phyloP scores from a whole-genome alignment of 1,284 basidiomycete genomes.

The Pyrrhoderma noxium region DNA sequence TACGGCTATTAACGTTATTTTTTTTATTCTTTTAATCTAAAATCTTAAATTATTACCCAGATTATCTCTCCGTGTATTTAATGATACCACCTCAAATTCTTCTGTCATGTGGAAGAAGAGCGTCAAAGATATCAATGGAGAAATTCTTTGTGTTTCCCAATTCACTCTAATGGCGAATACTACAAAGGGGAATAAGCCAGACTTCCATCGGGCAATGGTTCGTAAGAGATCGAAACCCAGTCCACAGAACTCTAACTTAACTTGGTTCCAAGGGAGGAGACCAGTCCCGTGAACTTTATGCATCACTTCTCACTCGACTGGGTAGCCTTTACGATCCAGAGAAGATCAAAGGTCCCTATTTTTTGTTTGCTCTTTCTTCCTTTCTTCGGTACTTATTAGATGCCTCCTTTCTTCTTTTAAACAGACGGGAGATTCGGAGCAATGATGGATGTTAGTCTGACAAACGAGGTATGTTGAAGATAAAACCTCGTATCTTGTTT shows the following conservation, averaged over 20 bases:
- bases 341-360: conserved; percentile 64
- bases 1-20: conserved; percentile 1
- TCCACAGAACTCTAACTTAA: conserved; percentile 2
- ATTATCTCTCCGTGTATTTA: conserved; percentile 66
- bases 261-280: conserved; percentile 7
- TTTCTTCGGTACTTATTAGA: conserved; percentile 5
- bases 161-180: conserved; percentile 89
- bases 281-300: conserved; percentile 64
- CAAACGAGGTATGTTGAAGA: conserved; percentile 62
- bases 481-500: conserved; percentile 8
- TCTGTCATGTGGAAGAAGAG: conserved; percentile 74
- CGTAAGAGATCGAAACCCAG: conserved; percentile 19
- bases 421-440: conserved; percentile 87
- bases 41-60: conserved; percentile 39
- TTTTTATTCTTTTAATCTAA: neutral
- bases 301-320: conserved; percentile 63
- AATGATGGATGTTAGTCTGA: conserved; percentile 85
- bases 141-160: conserved; percentile 86
- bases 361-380: conserved; percentile 9
- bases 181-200: conserved; percentile 79
- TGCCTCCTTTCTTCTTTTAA: conserved; percentile 7
- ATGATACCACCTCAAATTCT: conserved; percentile 45
- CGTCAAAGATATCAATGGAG: conserved; percentile 79
- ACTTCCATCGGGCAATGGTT: conserved; percentile 90
- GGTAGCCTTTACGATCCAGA: conserved; percentile 57